Conservation (phyloP, 2,329 filamentous ascomycete species). For the Seiridium cupressi region DNA sequence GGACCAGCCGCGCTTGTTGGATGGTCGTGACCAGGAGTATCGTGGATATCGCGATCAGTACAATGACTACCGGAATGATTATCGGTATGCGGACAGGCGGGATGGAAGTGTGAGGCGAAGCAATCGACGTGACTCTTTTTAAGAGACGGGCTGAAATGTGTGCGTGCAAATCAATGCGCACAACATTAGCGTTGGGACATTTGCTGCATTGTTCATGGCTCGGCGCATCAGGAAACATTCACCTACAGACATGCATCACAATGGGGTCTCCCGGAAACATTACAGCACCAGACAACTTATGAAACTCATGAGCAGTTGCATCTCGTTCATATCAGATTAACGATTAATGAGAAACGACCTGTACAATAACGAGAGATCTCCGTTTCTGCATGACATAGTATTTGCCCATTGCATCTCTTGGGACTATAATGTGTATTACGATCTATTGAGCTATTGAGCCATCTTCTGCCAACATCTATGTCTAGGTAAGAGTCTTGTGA, state of each 20-base stretch:
- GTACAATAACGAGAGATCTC: no score
- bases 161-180: no score
- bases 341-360: no score
- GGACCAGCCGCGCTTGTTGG: slow-evolving; percentile 3
- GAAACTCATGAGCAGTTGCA: no score
- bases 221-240: background rate
- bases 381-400: background rate
- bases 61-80: slow-evolving; percentile 11
- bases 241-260: background rate
- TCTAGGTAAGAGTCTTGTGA: slow-evolving; percentile 39
- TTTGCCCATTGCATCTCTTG: background rate
- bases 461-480: background rate
- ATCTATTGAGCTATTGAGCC: background rate
- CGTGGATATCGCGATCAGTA: slow-evolving; percentile 15
- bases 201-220: background rate
- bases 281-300: background rate
- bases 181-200: background rate
- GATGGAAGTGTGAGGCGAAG: slow-evolving; percentile 14
- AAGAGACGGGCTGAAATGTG: background rate
- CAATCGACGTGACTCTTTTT: slow-evolving; percentile 24
- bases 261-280: background rate
- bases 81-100: slow-evolving; percentile 13
- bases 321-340: no score
- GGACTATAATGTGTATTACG: background rate
- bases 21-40: slow-evolving; percentile 7